Conservation (phyloP, 306 rosid genomes). For the Fragaria nilgerrensis region DNA sequence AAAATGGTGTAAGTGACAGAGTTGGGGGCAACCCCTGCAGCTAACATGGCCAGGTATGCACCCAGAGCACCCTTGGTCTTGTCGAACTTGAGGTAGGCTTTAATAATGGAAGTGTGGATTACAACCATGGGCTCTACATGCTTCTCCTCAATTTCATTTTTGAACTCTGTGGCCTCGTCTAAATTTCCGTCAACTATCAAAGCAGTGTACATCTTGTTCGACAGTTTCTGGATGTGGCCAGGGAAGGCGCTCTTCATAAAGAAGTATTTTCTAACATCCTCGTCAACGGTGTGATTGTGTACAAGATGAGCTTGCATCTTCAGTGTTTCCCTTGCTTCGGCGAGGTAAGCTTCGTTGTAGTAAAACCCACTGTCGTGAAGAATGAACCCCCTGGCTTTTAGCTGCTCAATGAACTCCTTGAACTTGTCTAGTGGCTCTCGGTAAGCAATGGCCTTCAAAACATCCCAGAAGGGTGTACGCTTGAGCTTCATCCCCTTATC, state of each 20-base stretch:
- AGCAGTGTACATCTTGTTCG: background rate
- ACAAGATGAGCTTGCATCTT: background rate
- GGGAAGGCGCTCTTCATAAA: too few relatives aligned
- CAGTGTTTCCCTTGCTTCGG: background rate
- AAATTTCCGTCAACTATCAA: background rate
- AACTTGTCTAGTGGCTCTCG: too few relatives aligned
- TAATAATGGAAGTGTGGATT: constrained; percentile 44
- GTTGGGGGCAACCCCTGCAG: constrained; percentile 59
- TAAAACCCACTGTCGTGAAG: too few relatives aligned
- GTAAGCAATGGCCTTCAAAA: too few relatives aligned
- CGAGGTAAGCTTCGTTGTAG: too few relatives aligned
- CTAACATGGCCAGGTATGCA: constrained; percentile 61
- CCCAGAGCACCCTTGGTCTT: constrained; percentile 60
- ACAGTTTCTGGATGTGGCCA: background rate
- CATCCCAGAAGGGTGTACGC: too few relatives aligned
- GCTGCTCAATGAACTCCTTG: too few relatives aligned
- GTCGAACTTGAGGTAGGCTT: constrained; percentile 46
- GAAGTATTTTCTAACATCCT: background rate
- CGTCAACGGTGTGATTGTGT: background rate
- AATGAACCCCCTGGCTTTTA: too few relatives aligned
- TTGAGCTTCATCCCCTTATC: background rate
- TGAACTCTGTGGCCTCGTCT: constrained; percentile 50
- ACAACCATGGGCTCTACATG: constrained; percentile 59
- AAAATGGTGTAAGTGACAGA: constrained; percentile 63
- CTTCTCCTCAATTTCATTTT: constrained; percentile 48